Evolutionary conservation across 1,139 yeast species (phyloP), one percentile per base, ranked within the genome.

Genomic region (Scheffersomyces insectosa): DNA sequence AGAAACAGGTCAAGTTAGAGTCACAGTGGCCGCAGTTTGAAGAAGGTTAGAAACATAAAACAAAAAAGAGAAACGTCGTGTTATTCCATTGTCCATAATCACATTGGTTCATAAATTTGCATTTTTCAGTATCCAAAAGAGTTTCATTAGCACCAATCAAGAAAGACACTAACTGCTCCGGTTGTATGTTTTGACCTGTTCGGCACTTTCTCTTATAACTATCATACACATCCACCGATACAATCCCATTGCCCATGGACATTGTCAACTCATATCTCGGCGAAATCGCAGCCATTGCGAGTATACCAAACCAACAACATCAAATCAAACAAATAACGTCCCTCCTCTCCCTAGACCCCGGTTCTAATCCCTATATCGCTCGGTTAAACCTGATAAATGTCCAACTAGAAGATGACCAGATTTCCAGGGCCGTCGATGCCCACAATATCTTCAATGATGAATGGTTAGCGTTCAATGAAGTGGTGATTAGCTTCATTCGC

Each of bases 391-490:
- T 42, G 20, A 14, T 41, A 13, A 31, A 31, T n/a, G 15, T 15
- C 23, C 31, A 8, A 35, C 42, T 50, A 5, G 70, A 80, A 4
- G 79, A 72, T 5, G 43, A 56, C 2, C 52, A 51, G 16, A 14
- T 31, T 14, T 31, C 34, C n/a, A 31, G 29, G 33, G 35, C 33
- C 23, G 34, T 50, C 5, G 53, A 48, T 5, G 41, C 45, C 3
- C 47, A 52, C 33, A 65, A 72, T 14, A 55, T 75, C 64, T 55
- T 58, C 50, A 62, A 60, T 39, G 68, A 62, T 33, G 76, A 72
- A 15, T 75, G 77, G 78, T 50, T 63, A 9, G 81, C 85, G 0
- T 80, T 86, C 52, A 77, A 72, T 37, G 75, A 71, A 33, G 61
- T 83, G 23, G 63, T 82, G 1, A 61, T 64, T 2, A 66, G 79